phyloP scores from a whole-genome alignment of 495 filamentous ascomycete species.

The Jackrogersella minutella region DNA sequence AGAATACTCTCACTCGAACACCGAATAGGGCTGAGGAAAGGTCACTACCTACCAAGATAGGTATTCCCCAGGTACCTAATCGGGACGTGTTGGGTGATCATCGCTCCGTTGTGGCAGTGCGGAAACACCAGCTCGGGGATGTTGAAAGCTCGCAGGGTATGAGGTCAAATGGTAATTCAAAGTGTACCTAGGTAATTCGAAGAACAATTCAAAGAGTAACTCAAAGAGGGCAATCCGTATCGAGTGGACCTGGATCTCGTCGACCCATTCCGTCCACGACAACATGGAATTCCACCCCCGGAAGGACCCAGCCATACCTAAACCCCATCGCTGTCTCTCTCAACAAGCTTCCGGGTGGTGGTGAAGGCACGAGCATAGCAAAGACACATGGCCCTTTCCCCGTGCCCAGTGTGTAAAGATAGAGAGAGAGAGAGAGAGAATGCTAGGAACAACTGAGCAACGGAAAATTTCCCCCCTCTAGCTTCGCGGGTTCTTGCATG shows the following conservation, averaged over 20 bases:
- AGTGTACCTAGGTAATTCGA: no score
- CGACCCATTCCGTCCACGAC: background rate
- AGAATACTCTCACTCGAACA: background rate
- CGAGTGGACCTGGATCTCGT: slow-evolving; percentile 15
- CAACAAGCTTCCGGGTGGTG: slow-evolving; percentile 28
- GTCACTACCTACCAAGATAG: slow-evolving; percentile 9
- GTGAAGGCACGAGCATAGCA: background rate
- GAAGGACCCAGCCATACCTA: no score
- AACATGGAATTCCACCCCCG: background rate
- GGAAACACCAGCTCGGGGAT: background rate
- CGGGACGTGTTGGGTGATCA: slow-evolving; percentile 2
- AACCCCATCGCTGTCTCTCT: no score
- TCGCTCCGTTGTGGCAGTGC: background rate
- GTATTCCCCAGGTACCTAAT: background rate
- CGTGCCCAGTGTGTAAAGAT: background rate
- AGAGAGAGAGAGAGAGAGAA: no score
- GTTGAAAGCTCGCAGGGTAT: background rate
- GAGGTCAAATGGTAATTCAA: background rate
- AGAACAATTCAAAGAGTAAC: no score
- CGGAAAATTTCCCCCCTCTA: slow-evolving; percentile 43
- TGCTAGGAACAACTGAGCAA: slow-evolving; percentile 23
- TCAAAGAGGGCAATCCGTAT: slow-evolving; percentile 23
- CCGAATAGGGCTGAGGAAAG: slow-evolving; percentile 18
- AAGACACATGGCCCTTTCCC: slow-evolving; percentile 31
- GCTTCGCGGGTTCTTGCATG: slow-evolving; percentile 40